A percentile compares a stretch with the other conserved stretches of the same genome.
phyloP scores from a whole-genome alignment of 345 rosid species.

The Sonneratia caseolaris region DNA sequence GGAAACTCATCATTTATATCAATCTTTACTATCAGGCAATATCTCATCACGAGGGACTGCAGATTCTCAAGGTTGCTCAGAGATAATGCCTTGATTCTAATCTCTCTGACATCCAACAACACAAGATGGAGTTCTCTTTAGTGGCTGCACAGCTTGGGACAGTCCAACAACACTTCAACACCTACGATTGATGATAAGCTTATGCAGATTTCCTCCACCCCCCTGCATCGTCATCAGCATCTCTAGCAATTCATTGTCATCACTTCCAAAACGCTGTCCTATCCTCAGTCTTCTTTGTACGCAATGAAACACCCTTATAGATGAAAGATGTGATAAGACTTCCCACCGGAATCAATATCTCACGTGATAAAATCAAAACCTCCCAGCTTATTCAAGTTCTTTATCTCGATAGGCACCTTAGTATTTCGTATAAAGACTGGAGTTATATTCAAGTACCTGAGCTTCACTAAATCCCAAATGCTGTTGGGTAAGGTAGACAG shows the following conservation, averaged over 20 bases:
- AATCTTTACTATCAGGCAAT: neutral
- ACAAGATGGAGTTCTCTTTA: neutral
- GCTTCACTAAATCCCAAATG: neutral
- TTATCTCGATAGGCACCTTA: neutral
- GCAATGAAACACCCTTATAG: neutral
- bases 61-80: neutral
- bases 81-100: neutral
- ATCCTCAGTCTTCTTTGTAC: no score
- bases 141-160: neutral
- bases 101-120: no score
- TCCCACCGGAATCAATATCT: neutral
- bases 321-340: neutral
- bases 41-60: neutral
- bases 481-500: neutral
- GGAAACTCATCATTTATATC: no score
- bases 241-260: neutral
- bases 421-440: neutral
- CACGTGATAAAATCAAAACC: neutral
- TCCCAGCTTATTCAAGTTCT: no score
- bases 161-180: neutral
- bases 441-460: neutral
- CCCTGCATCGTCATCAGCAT: neutral
- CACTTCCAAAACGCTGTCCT: no score
- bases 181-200: neutral
- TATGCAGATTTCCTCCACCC: neutral